Percentiles rank a stretch among this genome's conserved stretches.
Conservation (phyloP, 805 yeast genomes). For the Hanseniaspora clermontiae region DNA sequence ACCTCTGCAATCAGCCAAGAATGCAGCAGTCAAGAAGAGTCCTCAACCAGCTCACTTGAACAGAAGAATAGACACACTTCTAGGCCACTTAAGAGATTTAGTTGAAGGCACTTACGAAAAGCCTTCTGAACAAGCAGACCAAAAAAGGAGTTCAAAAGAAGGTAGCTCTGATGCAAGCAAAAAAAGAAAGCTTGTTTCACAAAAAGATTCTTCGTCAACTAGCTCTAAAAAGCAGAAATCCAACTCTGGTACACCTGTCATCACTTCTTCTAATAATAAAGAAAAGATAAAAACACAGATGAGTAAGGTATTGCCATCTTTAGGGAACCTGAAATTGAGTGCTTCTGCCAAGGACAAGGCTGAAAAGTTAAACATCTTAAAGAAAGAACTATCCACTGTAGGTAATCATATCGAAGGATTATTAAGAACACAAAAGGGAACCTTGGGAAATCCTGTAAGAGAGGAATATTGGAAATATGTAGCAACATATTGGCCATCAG, state of each 20-base stretch:
- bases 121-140: not conserved
- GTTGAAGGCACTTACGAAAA: not conserved
- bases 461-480: slow-evolving; percentile 58
- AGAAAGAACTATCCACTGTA: slow-evolving; percentile 53
- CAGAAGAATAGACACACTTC: slow-evolving; percentile 79
- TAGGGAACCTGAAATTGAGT: slow-evolving; percentile 57
- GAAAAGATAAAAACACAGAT: slow-evolving; percentile 25
- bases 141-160: not conserved
- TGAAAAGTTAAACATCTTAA: slow-evolving; percentile 63
- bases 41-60: slow-evolving; percentile 64
- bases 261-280: not conserved
- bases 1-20: slow-evolving; percentile 40
- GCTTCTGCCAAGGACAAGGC: slow-evolving; percentile 58
- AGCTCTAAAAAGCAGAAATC: not conserved
- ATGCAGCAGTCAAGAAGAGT: not conserved
- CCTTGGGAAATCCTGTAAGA: slow-evolving; percentile 19
- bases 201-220: not conserved
- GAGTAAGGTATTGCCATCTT: slow-evolving; percentile 55
- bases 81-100: slow-evolving; percentile 38
- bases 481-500: slow-evolving; percentile 75
- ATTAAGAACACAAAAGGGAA: slow-evolving; percentile 27
- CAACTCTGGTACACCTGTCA: not conserved
- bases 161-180: not conserved
- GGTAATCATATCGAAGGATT: slow-evolving; percentile 48
- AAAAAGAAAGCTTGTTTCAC: not conserved